These are phyloP conservation scores for Mucor plumbeus DNA, from an alignment of 371 early-diverging fungal species.

Conservation along the genomic window DNA sequence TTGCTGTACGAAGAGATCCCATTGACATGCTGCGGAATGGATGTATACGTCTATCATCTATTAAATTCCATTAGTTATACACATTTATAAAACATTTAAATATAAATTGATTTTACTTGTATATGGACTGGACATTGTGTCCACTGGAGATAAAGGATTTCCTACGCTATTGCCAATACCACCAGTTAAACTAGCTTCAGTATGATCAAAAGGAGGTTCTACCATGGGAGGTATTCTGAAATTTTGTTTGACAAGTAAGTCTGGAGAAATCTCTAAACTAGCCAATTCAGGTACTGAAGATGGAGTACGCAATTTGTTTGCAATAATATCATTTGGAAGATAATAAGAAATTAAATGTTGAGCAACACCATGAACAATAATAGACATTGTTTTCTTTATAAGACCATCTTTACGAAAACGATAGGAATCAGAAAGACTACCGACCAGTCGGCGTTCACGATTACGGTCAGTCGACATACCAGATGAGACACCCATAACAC, in stretches of 20 bases:
- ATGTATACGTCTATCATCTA: slow-evolving; percentile 33
- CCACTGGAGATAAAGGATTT: slow-evolving; percentile 22
- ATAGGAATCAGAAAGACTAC: slow-evolving; percentile 67
- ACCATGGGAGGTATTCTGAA: slow-evolving; percentile 65
- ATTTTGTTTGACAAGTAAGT: slow-evolving; percentile 64
- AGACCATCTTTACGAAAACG: slow-evolving; percentile 83
- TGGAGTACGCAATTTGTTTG: slow-evolving; percentile 62
- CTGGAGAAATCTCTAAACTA: slow-evolving; percentile 63
- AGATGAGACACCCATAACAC: slow-evolving; percentile 21
- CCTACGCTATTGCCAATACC: slow-evolving; percentile 4
- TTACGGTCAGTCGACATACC: slow-evolving; percentile 35
- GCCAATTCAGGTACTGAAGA: slow-evolving; percentile 64
- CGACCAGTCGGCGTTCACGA: slow-evolving; percentile 62
- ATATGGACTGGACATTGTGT: slow-evolving; percentile 26
- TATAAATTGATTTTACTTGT: slow-evolving; percentile 17
- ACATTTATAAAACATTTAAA: not conserved
- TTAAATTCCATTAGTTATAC: not conserved
- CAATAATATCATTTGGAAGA: slow-evolving; percentile 72
- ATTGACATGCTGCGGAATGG: slow-evolving; percentile 52
- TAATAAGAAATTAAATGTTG: slow-evolving; percentile 91
- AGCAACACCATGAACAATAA: slow-evolving; percentile 75
- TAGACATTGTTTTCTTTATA: slow-evolving; percentile 88
- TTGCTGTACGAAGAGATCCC: slow-evolving; percentile 36
- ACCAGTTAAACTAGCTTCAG: slow-evolving; percentile 22
- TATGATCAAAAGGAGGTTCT: slow-evolving; percentile 47